A percentile compares a stretch with the other conserved stretches of the same genome.
These are phyloP conservation scores for Yarrowia porcina DNA, from an alignment of 805 yeast species.

Conservation along the genomic window DNA sequence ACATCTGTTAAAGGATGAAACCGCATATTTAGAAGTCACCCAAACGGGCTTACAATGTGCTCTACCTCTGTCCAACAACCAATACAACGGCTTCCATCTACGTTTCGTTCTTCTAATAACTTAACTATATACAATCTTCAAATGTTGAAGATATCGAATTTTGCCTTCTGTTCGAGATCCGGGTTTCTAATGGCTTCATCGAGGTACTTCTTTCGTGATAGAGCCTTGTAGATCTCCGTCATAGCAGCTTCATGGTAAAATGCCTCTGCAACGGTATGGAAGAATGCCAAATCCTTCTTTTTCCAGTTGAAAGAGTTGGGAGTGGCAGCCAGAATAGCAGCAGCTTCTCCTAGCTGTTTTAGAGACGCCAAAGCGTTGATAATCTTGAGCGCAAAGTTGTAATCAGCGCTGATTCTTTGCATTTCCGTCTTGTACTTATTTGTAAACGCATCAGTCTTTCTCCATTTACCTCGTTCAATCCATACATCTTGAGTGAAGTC, in stretches of 20 bases:
- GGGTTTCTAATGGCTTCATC: background rate
- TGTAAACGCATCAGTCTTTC: background rate
- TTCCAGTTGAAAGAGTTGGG: conserved; percentile 14
- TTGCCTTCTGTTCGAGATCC: background rate
- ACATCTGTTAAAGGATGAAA: no score
- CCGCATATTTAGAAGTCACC: no score
- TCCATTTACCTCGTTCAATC: conserved; percentile 22
- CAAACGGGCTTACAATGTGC: no score
- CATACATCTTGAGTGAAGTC: conserved; percentile 19
- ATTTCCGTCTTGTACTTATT: background rate
- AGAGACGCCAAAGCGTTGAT: conserved; percentile 19
- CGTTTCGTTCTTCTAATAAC: background rate
- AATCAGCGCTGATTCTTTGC: background rate
- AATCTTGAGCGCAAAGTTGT: conserved; percentile 20
- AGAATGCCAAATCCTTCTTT: conserved; percentile 9
- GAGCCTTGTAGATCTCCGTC: background rate
- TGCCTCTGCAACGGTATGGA: background rate
- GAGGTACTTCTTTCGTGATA: background rate
- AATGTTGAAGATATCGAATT: conserved; percentile 12
- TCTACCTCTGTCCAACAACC: no score
- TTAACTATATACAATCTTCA: conserved; percentile 21
- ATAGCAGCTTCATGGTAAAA: background rate
- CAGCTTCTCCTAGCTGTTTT: conserved; percentile 4
- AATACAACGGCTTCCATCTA: no score
- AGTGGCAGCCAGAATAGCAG: background rate